These are phyloP conservation scores for Beauveria brongniartii DNA, from an alignment of 2,329 filamentous ascomycete genomes.

Conservation along the genomic window DNA sequence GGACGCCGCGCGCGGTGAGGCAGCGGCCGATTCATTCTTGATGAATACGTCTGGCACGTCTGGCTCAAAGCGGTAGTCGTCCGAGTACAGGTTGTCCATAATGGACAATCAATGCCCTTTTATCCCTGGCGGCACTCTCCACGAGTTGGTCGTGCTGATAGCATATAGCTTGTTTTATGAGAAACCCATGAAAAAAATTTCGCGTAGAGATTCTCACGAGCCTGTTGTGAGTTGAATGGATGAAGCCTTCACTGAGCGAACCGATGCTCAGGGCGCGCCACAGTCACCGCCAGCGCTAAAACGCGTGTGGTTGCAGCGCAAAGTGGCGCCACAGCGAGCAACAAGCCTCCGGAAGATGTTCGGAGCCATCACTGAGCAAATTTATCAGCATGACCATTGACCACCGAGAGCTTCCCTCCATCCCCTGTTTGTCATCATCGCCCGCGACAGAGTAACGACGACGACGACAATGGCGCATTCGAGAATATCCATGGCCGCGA, in stretches of 20 bases:
- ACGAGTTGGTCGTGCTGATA: neutral
- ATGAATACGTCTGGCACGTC: conserved; percentile 4
- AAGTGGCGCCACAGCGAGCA: conserved; percentile 5
- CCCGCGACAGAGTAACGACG: neutral
- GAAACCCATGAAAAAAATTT: neutral
- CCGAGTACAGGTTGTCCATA: conserved; percentile 6
- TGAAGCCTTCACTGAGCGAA: neutral
- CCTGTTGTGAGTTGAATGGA: neutral
- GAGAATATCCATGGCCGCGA: conserved; percentile 26
- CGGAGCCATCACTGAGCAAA: conserved; percentile 8
- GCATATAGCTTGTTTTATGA: neutral
- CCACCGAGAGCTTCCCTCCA: neutral
- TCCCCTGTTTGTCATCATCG: neutral
- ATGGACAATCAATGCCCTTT: neutral
- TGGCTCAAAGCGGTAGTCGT: conserved; percentile 9
- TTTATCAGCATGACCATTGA: neutral
- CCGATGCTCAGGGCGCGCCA: neutral
- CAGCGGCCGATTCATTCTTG: conserved; percentile 4
- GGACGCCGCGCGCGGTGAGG: conserved; percentile 16
- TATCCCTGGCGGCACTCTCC: neutral
- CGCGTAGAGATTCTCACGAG: neutral
- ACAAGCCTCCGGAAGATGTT: conserved; percentile 5
- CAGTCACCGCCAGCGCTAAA: neutral
- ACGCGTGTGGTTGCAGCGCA: neutral
- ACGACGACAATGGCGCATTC: conserved; percentile 30